These are phyloP conservation scores for Nemania serpens DNA, from an alignment of 2,329 filamentous ascomycete genomes.

Conservation along the genomic window DNA sequence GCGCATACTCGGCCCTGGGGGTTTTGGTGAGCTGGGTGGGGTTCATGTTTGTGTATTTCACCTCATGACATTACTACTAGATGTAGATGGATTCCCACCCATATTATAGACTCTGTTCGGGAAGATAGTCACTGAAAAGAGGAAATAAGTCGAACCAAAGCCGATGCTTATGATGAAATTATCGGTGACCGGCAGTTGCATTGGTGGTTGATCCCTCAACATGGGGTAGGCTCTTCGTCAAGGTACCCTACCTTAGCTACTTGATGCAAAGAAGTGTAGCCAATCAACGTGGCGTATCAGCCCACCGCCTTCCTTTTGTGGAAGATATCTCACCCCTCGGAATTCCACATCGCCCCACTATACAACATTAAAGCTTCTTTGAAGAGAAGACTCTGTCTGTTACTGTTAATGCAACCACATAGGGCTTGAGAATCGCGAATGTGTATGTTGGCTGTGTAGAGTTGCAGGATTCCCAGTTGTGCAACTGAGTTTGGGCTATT, in stretches of 20 bases:
- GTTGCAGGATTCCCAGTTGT: too few relatives aligned
- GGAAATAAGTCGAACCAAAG: not conserved
- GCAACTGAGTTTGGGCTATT: too few relatives aligned
- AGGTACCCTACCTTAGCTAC: not conserved
- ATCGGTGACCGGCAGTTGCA: not conserved
- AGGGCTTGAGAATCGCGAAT: not conserved
- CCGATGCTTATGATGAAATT: not conserved
- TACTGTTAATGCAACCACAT: too few relatives aligned
- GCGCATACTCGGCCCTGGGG: constrained; percentile 91
- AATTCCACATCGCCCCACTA: constrained; percentile 20
- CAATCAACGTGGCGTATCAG: constrained; percentile 16
- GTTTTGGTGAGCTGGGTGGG: constrained; percentile 95
- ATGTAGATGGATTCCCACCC: too few relatives aligned
- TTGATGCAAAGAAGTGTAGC: not conserved
- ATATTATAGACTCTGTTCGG: not conserved
- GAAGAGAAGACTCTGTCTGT: not conserved
- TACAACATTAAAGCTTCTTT: constrained; percentile 6
- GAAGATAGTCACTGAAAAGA: not conserved
- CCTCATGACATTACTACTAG: constrained; percentile 50
- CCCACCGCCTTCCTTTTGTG: constrained; percentile 28
- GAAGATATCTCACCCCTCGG: constrained; percentile 21
- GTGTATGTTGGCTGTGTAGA: not conserved
- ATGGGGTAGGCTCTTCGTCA: not conserved
- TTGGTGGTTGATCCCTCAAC: too few relatives aligned
- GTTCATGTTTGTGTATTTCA: constrained; percentile 90